Conservation (phyloP, 2,329 filamentous ascomycete species). For the Moelleriella libera region DNA sequence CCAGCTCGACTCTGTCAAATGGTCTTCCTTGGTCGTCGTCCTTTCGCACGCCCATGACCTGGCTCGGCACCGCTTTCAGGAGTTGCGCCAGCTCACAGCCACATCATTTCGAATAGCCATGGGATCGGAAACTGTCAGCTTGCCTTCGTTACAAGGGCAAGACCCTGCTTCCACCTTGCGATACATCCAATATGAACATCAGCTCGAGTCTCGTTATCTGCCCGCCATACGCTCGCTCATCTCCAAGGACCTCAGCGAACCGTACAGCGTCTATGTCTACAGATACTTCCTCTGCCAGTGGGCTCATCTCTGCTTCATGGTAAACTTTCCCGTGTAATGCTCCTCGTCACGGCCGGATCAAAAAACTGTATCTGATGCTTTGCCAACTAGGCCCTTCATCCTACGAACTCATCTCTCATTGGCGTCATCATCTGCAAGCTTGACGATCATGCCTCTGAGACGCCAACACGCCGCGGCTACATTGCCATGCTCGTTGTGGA, state of each 20-base stretch:
- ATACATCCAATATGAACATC: conserved; percentile 49
- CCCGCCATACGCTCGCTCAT: conserved; percentile 84
- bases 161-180: conserved; percentile 31
- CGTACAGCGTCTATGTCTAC: conserved; percentile 98
- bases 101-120: neutral
- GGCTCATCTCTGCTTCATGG: conserved; percentile 95
- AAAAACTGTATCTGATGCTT: conserved; percentile 2
- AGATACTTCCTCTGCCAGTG: conserved; percentile 97
- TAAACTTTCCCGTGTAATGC: conserved; percentile 18
- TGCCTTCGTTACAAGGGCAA: conserved; percentile 18
- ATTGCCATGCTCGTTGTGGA: conserved; percentile 97
- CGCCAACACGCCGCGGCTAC: conserved; percentile 66
- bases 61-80: too few relatives aligned
- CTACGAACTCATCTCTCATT: conserved; percentile 50
- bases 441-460: conserved; percentile 72
- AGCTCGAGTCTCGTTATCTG: conserved; percentile 51
- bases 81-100: too few relatives aligned
- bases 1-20: too few relatives aligned
- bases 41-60: too few relatives aligned
- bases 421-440: conserved; percentile 93
- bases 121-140: conserved; percentile 6
- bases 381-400: conserved; percentile 38
- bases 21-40: too few relatives aligned
- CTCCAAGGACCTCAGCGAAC: conserved; percentile 90
- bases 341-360: neutral